Base-by-base conservation (phyloP, 805 yeast genomes). In the Candida montana region DNA sequence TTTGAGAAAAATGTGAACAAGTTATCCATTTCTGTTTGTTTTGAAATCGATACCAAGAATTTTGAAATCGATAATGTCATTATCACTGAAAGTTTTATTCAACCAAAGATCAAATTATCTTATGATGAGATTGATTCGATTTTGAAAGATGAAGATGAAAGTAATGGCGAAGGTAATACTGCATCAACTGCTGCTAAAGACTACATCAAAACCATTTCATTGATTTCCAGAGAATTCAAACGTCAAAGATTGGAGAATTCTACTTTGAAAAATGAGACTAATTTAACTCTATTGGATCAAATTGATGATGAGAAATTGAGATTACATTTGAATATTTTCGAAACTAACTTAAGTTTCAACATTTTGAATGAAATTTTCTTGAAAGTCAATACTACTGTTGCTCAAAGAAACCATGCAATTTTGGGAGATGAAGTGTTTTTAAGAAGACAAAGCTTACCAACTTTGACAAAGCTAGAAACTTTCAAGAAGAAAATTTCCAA, bases 361-460 rank as follows among this genome's bases (percentile, higher is more conserved):
- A 67, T 88, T 31, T 66, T 87, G 21, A 75, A 81, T 35, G 98
- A 93, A 63, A 71, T 93, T 26, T 75, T 80, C 53, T 80, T 83
- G 53, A 85, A 81, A 58, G 95, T 83, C 5, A 91, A 93, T 63
- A 70, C 79, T 33, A 86, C 95, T 1, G 79, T 93, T 41, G 99
- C 98, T 1, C 85, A 87, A 48, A 79, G 75, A 52, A 65, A 83
- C 13, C 83, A 83, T 54, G 77, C 91, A 2, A 75, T 73, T 4
- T 68, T 91, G 31, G 96, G 97, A 1, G 89, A 83, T 49, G 63
- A 70, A 39, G 86, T 98, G 0, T 75, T 93, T 34, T 74, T 93
- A 54, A 82, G 98, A 63, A 83, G 95, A 57, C 95, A 90, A 52
- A 74, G 85, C 3, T 77, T 83, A 49, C 99, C 99, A 20, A 79